Conservation (phyloP, 202 grass and related monocot genomes). For the Brachypodium distachyon region DNA sequence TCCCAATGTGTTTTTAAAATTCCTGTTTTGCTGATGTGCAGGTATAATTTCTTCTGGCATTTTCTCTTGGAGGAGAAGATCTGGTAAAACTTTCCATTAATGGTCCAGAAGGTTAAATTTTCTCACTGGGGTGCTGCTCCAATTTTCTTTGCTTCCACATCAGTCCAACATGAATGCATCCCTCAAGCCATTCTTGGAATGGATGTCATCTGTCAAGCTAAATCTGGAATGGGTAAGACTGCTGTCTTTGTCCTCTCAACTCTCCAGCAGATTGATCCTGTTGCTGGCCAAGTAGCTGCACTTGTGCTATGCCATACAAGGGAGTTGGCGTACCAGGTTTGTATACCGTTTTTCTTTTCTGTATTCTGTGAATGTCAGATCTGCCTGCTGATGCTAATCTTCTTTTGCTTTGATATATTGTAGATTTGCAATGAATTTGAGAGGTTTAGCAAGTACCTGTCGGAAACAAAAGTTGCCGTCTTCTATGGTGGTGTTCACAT, state of each 20-base stretch:
- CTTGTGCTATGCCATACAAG: slow-evolving; percentile 68
- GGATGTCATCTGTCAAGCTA: slow-evolving; percentile 72
- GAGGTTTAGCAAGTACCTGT: slow-evolving; percentile 62
- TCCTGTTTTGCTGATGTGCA: neutral
- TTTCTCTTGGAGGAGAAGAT: slow-evolving; percentile 35
- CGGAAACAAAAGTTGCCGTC: slow-evolving; percentile 58
- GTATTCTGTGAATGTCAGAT: neutral
- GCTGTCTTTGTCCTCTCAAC: slow-evolving; percentile 62
- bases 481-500: slow-evolving; percentile 74
- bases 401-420: neutral
- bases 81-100: slow-evolving; percentile 93
- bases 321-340: slow-evolving; percentile 66
- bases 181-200: slow-evolving; percentile 78
- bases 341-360: neutral
- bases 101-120: slow-evolving; percentile 67
- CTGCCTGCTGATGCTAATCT: neutral
- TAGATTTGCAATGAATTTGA: slow-evolving; percentile 75
- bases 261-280: slow-evolving; percentile 67
- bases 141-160: slow-evolving; percentile 97
- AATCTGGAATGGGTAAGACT: slow-evolving; percentile 72
- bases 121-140: slow-evolving; percentile 88
- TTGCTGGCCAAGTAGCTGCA: slow-evolving; percentile 57
- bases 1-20: neutral
- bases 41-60: slow-evolving; percentile 40
- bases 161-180: slow-evolving; percentile 94